Evolutionary conservation across 805 yeast genomes (phyloP).

Genomic region (Dipodascopsis uninucleata): DNA sequence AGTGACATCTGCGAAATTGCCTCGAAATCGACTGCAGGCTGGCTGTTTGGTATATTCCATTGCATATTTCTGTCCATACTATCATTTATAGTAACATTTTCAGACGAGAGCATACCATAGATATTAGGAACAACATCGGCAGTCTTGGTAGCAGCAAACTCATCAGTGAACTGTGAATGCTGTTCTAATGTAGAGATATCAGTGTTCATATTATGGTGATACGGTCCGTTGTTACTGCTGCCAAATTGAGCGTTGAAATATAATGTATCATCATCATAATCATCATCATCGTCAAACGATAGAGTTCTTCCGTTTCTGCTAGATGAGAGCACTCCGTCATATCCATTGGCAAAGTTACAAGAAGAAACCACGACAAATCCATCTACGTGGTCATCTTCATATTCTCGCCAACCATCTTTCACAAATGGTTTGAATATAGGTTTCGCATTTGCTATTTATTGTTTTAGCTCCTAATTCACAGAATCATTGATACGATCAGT

Average conservation of each 20-base stretch:
- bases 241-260: neutral
- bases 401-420: conserved; percentile 8
- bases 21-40: no score
- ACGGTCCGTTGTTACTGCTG: neutral
- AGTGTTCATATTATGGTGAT: no score
- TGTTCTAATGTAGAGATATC: no score
- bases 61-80: no score
- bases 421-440: conserved; percentile 16
- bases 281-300: neutral
- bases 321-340: no score
- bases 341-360: conserved; percentile 8
- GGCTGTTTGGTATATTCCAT: no score
- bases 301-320: neutral
- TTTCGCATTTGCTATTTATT: conserved; percentile 5
- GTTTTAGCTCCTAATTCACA: neutral
- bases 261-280: neutral
- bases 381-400: conserved; percentile 16
- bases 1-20: no score
- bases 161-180: no score
- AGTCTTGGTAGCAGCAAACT: no score
- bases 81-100: no score
- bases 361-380: conserved; percentile 15
- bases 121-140: no score
- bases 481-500: neutral
- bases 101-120: no score